Conservation (phyloP, 306 rosid species). For the Hippophae gyantsensis region DNA sequence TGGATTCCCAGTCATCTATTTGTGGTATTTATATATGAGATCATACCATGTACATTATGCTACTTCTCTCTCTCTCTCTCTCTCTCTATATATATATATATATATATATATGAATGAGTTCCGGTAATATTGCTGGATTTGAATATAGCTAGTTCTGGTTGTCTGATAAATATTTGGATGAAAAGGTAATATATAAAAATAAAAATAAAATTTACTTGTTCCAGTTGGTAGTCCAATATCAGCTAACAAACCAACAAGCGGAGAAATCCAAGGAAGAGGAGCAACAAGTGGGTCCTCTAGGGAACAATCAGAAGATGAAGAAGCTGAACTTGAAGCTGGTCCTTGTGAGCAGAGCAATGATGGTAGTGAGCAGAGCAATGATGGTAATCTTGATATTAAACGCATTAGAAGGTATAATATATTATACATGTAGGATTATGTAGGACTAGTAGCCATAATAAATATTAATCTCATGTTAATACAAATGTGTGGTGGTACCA, state of each 20-base stretch:
- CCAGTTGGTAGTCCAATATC: conserved; percentile 83
- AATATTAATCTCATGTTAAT: conserved; percentile 3
- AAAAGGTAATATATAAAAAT: too few relatives aligned
- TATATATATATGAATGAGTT: neutral
- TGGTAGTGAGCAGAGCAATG: conserved; percentile 52
- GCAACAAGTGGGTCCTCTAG: conserved; percentile 58
- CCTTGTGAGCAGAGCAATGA: conserved; percentile 54
- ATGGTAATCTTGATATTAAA: conserved; percentile 32
- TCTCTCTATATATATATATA: neutral
- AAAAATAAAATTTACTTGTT: too few relatives aligned
- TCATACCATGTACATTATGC: too few relatives aligned
- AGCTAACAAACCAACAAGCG: conserved; percentile 35
- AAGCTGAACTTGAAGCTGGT: conserved; percentile 46
- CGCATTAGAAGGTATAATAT: conserved; percentile 55
- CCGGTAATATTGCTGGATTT: too few relatives aligned
- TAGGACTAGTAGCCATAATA: too few relatives aligned
- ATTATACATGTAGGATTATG: too few relatives aligned
- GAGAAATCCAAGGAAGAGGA: conserved; percentile 46
- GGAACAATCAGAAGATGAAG: conserved; percentile 72
- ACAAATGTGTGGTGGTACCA: too few relatives aligned
- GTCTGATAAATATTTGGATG: neutral
- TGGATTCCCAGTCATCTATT: conserved; percentile 72
- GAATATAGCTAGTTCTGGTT: too few relatives aligned
- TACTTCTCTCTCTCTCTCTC: too few relatives aligned
- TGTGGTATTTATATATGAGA: conserved; percentile 28